Evolutionary conservation across 2,329 filamentous ascomycete genomes (phyloP).

Genomic region (Bertia moriformis): DNA sequence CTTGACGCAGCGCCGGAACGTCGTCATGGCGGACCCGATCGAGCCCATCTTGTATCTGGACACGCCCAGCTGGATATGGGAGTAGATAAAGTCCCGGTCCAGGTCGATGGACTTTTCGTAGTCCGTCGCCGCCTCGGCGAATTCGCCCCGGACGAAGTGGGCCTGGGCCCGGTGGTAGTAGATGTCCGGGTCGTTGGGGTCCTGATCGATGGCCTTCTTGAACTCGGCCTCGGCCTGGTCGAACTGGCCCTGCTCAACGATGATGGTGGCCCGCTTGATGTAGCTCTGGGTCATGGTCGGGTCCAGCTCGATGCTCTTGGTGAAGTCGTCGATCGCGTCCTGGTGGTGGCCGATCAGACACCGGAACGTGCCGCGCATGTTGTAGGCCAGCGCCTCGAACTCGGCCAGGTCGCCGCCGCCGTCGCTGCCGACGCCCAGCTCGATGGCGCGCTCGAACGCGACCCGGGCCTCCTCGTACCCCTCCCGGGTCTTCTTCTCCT

Average conservation of each 20-base stretch:
- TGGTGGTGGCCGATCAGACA: conserved; percentile 82
- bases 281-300: conserved; percentile 85
- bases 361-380: conserved; percentile 90
- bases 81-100: conserved; percentile 94
- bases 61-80: conserved; percentile 95
- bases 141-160: conserved; percentile 93
- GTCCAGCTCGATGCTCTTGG: conserved; percentile 84
- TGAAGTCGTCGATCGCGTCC: conserved; percentile 69
- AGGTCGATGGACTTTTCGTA: conserved; percentile 99
- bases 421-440: too few relatives aligned
- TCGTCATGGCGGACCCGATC: conserved; percentile 93
- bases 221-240: conserved; percentile 83
- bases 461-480: conserved; percentile 78
- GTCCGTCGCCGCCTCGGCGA: conserved; percentile 85
- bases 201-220: conserved; percentile 68
- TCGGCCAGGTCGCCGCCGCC: conserved; percentile 65
- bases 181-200: conserved; percentile 83
- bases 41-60: conserved; percentile 99
- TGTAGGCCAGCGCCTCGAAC: conserved; percentile 82
- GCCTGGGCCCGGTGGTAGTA: conserved; percentile 98
- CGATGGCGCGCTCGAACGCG: conserved; percentile 77
- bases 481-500: conserved; percentile 76
- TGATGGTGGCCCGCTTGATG: conserved; percentile 97
- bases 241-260: conserved; percentile 68
- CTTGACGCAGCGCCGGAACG: conserved; percentile 93